Conservation (phyloP, 495 filamentous ascomycete genomes). For the Coniosporium apollinis region DNA sequence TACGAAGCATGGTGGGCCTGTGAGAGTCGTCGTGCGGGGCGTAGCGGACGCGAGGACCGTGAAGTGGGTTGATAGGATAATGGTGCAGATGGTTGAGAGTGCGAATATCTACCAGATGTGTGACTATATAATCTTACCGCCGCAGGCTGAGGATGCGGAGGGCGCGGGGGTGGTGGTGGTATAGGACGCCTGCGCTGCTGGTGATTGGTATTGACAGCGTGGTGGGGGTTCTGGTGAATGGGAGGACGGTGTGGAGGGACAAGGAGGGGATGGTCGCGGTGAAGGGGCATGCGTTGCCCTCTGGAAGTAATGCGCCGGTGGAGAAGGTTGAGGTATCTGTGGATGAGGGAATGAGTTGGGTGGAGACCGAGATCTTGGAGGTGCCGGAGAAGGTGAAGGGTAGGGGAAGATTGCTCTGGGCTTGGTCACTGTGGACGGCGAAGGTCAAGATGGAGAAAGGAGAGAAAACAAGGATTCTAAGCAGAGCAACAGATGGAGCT, state of each 20-base stretch:
- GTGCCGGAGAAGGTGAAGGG: conserved; percentile 6
- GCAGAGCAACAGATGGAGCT: conserved; percentile 34
- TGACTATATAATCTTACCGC: conserved; percentile 26
- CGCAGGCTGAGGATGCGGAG: conserved; percentile 18
- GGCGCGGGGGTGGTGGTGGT: too few relatives aligned
- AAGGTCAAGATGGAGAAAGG: conserved; percentile 17
- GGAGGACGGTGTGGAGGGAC: conserved; percentile 21
- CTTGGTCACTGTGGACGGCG: conserved; percentile 33
- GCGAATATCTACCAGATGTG: conserved; percentile 22
- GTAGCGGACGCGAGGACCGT: conserved; percentile 23
- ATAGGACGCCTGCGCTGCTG: conserved; percentile 15
- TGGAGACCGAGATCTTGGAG: conserved; percentile 24
- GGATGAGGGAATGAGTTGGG: conserved; percentile 35
- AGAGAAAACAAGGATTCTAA: conserved; percentile 27
- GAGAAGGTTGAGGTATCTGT: conserved; percentile 33
- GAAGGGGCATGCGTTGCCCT: conserved; percentile 40
- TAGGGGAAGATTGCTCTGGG: conserved; percentile 31
- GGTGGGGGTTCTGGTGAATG: conserved; percentile 31
- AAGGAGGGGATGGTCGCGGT: conserved; percentile 28
- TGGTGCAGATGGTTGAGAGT: conserved; percentile 16
- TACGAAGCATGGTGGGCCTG: conserved; percentile 19
- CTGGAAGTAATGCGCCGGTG: conserved; percentile 36
- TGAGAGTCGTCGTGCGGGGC: conserved; percentile 23
- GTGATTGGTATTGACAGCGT: conserved; percentile 32
- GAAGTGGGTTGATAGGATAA: conserved; percentile 26